Base-by-base conservation (phyloP, 805 yeast species). In the Pichia manshurica region DNA sequence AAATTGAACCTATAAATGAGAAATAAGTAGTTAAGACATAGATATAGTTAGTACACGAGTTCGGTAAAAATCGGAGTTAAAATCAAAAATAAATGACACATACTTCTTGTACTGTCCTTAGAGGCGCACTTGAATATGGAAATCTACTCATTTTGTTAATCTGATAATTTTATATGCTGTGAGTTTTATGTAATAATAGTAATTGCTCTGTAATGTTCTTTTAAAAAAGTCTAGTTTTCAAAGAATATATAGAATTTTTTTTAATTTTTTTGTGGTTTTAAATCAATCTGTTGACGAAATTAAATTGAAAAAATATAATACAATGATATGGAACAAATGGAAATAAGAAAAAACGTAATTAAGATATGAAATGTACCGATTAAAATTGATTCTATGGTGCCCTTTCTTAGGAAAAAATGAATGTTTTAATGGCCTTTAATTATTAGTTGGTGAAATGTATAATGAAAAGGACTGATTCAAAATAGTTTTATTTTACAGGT, bases 81-180 rank as follows among this genome's bases (percentile, higher is more conserved):
- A 45, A 42, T 21, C 19, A 19, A 35, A 45, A 23, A 22, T 10
- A n/a, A 39, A 16, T 5, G 23, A 45, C 46, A 71, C 82, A 53
- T 71, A 82, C 97, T 77, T 93, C 99, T 71, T 90, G 91, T 53
- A 93, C 90, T 45, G 96, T 83, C 68, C 98, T 88, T 68, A 93
- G 80, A 47, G 99, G 99, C 52, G 99, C 99, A 74, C 97, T 89
- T 50, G 98, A 93, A 75, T 87, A 90, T 63, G 96, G 95, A 67
- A 91, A 84, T 67, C 64, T 62, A 56, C 69, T 66, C 70, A 66
- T 64, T 34, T 45, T 47, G 23, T 8, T 17, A 28, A 17, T 31
- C 8, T 39, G 19, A 4, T 20, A 12, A 9, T 36, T 15, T 15
- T 42, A 45, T 45, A 40, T 29, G 45, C 48, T 37, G 22, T 37